Conservation (phyloP, 164 flowering plant species). For the Nymphaea colorata region DNA sequence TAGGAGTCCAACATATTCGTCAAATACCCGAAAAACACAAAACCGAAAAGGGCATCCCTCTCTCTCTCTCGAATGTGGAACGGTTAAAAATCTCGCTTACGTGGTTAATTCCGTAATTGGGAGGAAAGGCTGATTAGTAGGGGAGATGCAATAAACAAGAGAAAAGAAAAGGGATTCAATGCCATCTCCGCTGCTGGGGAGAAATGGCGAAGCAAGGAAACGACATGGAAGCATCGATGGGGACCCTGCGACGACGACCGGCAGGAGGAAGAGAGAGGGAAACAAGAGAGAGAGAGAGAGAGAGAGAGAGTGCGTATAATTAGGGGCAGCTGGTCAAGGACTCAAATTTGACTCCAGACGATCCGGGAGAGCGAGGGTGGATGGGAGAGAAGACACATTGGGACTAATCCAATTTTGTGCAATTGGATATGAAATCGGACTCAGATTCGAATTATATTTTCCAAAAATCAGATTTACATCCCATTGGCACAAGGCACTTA, state of each 20-base stretch:
- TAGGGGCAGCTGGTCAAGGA: neutral
- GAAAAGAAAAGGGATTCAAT: neutral
- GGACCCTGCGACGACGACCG: neutral
- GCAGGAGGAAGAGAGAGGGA: neutral
- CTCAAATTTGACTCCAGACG: neutral
- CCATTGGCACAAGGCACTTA: too few species aligned
- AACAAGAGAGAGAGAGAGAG: too few species aligned
- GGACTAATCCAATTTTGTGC: neutral
- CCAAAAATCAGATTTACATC: too few species aligned
- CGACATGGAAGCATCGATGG: neutral
- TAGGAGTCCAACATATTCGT: neutral
- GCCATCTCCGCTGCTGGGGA: neutral
- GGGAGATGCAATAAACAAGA: neutral
- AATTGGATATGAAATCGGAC: too few species aligned
- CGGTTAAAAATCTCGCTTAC: too few species aligned
- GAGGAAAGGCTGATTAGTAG: neutral
- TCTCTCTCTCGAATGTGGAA: too few species aligned
- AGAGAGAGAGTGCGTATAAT: too few species aligned
- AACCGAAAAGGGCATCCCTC: neutral
- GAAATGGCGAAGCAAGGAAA: neutral
- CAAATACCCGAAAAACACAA: neutral
- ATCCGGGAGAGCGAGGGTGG: neutral
- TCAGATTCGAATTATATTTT: too few species aligned
- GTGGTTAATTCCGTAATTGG: neutral
- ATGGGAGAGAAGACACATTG: neutral